Base-by-base conservation (phyloP, 805 yeast species). In the Saccharomycopsis sp. region DNA sequence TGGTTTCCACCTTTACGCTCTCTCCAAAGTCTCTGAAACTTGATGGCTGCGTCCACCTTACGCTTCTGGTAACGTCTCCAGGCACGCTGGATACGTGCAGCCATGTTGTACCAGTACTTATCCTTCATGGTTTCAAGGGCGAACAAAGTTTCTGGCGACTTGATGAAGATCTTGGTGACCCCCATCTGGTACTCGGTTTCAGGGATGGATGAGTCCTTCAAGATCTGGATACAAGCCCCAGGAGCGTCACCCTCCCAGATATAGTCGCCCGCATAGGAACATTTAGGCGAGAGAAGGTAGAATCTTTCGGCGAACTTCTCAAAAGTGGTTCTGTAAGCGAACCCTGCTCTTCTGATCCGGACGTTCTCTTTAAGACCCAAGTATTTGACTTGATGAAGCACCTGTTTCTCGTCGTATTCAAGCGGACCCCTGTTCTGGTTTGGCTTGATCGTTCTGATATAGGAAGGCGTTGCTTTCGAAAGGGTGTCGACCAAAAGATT, bases 61-160 rank as follows among this genome's bases (percentile, higher is more conserved):
- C 89, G 80, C 71, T 84, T 85, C 62, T 85, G 75, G 69, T 86
- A 89, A 66, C 89, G 78, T 75, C 99, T 82, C 89, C 97, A 91
- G 2, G 99, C 98, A 64, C 97, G 83, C 76, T 94, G 99, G 65
- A 94, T 93, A 66, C 96, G 83, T 2, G 96, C 92, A 2, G 99
- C 99, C 96, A 94, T 94, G 66, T 89, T 89, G 68, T 90, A 93
- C 98, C 99, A 94, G 70, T 91, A 94, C 75, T 85, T 87, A 67
- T 94, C 99, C 71, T 98, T 83, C 93, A 93, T 84, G 66, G 89
- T 93, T 73, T 94, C 99, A 59, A 94, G 75, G 0, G 97, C 97
- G 70, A 94, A 94, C 67, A 94, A 76, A 0, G 98, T 93, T 70
- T 94, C 99, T 8, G 99, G 99, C 12, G 96, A 90, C 69, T 94